A percentile compares a stretch with the other conserved stretches of the same genome.
These are phyloP conservation scores for Canavalia ensiformis DNA, from an alignment of 306 rosid species.

Conservation along the genomic window DNA sequence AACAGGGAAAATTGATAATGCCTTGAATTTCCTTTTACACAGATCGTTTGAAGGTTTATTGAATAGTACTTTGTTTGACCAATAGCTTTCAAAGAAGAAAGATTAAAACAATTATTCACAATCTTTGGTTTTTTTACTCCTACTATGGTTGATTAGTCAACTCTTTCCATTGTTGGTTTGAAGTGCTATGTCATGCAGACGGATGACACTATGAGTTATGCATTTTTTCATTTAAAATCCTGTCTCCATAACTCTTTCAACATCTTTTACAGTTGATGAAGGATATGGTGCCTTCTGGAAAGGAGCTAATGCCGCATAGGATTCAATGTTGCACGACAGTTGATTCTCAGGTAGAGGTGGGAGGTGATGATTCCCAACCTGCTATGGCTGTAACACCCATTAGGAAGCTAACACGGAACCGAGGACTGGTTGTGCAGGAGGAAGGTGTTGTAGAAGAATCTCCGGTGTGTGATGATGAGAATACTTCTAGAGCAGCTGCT, in stretches of 20 bases:
- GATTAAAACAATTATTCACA: not conserved
- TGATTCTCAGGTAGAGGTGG: conserved; percentile 44
- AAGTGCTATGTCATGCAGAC: conserved; percentile 22
- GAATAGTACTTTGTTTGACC: not conserved
- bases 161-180: not conserved
- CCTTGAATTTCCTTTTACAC: not conserved
- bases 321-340: conserved; percentile 21
- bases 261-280: conserved; percentile 67
- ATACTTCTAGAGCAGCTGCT: conserved; percentile 49
- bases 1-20: not conserved
- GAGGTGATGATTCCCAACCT: conserved; percentile 42
- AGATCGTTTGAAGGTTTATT: not conserved
- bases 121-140: not conserved
- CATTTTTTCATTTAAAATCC: conserved; percentile 21
- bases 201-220: conserved; percentile 10
- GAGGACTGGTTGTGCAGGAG: conserved; percentile 67
- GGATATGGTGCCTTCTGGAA: conserved; percentile 66
- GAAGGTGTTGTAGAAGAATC: conserved; percentile 64
- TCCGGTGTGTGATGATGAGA: conserved; percentile 54
- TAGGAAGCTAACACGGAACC: conserved; percentile 69
- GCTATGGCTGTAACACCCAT: conserved; percentile 63
- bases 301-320: conserved; percentile 82
- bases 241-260: conserved; percentile 8
- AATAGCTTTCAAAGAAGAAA: not conserved
- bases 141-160: not conserved